Percentiles rank a stretch among this genome's conserved stretches.
These are phyloP conservation scores for Epichloe brachyelytri DNA, from an alignment of 2,329 filamentous ascomycete genomes.

Conservation along the genomic window DNA sequence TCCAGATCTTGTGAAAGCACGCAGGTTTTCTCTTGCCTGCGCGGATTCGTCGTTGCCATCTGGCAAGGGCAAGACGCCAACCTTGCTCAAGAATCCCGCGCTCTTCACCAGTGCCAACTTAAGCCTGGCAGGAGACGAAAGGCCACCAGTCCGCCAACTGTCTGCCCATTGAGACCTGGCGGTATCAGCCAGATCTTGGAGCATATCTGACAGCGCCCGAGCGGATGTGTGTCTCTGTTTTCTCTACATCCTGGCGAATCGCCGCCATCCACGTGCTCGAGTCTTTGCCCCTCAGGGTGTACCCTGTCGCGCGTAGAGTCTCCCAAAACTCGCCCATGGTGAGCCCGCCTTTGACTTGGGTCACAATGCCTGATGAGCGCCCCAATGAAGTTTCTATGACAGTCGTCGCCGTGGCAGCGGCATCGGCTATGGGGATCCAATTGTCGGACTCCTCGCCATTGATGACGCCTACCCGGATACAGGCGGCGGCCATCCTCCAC, in stretches of 20 bases:
- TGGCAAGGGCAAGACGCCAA: not conserved
- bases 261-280: not conserved
- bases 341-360: slow-evolving; percentile 3
- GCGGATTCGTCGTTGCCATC: no score
- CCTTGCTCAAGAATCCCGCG: not conserved
- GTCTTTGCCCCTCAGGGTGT: not conserved
- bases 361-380: not conserved
- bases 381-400: slow-evolving; percentile 2
- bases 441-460: slow-evolving; percentile 2
- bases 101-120: slow-evolving; percentile 1
- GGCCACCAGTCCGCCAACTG: not conserved
- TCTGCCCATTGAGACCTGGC: not conserved
- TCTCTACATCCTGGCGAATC: slow-evolving; percentile 3
- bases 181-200: not conserved
- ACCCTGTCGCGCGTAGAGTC: not conserved
- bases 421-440: slow-evolving; percentile 7
- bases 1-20: no score
- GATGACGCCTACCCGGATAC: slow-evolving; percentile 8
- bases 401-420: slow-evolving; percentile 3
- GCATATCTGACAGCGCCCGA: slow-evolving; percentile 4
- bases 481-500: slow-evolving; percentile 9
- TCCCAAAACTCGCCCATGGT: slow-evolving; percentile 3
- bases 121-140: not conserved
- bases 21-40: no score
- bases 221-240: slow-evolving; percentile 3